Conservation (phyloP, 768 basidiomycete species). For the Tricholoma flavovirens region DNA sequence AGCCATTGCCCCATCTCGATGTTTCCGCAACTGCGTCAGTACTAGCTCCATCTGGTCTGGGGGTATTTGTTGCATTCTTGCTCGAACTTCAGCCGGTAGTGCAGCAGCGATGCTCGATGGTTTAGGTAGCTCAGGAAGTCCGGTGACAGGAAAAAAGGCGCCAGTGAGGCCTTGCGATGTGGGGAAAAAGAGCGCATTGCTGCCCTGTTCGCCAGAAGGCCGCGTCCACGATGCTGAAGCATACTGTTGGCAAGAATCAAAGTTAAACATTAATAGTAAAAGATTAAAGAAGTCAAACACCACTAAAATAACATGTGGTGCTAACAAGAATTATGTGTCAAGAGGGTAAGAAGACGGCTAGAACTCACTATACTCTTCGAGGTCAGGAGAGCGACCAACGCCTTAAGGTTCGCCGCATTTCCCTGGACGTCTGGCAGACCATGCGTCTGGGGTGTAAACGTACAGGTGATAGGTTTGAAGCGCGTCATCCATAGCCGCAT, state of each 20-base stretch:
- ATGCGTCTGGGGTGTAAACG: conserved; percentile 28
- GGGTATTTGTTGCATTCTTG: background rate
- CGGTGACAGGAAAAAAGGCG: conserved; percentile 45
- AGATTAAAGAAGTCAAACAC: background rate
- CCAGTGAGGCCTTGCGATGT: conserved; percentile 30
- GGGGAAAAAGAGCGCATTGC: conserved; percentile 45
- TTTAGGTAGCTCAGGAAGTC: conserved; percentile 47
- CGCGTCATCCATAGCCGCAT: conserved; percentile 45
- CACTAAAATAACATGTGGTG: background rate
- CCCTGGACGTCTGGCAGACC: conserved; percentile 26
- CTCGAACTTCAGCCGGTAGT: background rate
- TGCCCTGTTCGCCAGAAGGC: conserved; percentile 35
- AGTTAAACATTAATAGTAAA: background rate
- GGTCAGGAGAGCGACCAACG: conserved; percentile 36
- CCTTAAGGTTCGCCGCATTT: conserved; percentile 40
- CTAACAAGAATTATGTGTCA: background rate
- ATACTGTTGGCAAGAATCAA: conserved; percentile 29
- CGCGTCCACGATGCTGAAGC: conserved; percentile 46
- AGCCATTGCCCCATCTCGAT: background rate
- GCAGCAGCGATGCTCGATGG: background rate
- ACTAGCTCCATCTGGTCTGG: background rate
- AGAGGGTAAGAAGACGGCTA: background rate
- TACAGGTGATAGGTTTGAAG: conserved; percentile 34
- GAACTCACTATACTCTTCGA: conserved; percentile 41
- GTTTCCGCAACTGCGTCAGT: background rate